phyloP scores from a whole-genome alignment of 768 basidiomycete genomes.

The Boletellus ananas region DNA sequence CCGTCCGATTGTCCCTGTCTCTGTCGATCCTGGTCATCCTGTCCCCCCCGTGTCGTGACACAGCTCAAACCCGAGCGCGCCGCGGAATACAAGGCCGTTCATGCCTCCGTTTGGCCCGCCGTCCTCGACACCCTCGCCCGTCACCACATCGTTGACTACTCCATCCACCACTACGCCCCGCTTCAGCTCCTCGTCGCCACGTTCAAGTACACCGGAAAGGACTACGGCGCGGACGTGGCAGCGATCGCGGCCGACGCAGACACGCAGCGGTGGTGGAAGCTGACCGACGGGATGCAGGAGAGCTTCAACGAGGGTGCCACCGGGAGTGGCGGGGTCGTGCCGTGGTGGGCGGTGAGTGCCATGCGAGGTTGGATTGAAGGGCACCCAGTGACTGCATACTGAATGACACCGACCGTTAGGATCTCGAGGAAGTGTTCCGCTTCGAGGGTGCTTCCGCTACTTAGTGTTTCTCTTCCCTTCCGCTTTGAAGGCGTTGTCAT shows the following conservation, averaged over 20 bases:
- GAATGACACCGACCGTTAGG: constrained; percentile 26
- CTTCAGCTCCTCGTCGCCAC: constrained; percentile 69
- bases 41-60: too few relatives aligned
- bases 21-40: too few relatives aligned
- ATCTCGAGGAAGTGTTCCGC: constrained; percentile 65
- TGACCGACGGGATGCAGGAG: constrained; percentile 77
- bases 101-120: constrained; percentile 63
- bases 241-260: constrained; percentile 59
- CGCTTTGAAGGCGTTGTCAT: too few relatives aligned
- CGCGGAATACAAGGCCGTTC: constrained; percentile 54
- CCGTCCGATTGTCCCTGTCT: too few relatives aligned
- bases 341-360: constrained; percentile 66
- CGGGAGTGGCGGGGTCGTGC: constrained; percentile 62
- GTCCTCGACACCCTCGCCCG: constrained; percentile 61
- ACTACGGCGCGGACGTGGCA: constrained; percentile 67
- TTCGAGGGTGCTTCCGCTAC: constrained; percentile 45
- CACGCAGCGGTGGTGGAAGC: constrained; percentile 73
- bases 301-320: constrained; percentile 66
- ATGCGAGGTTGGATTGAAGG: background rate
- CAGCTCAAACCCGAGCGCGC: constrained; percentile 53
- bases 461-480: background rate
- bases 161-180: constrained; percentile 65
- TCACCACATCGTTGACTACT: constrained; percentile 70
- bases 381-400: background rate
- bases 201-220: constrained; percentile 68